Conservation (phyloP, 345 rosid species). For the Luvunga scandens region DNA sequence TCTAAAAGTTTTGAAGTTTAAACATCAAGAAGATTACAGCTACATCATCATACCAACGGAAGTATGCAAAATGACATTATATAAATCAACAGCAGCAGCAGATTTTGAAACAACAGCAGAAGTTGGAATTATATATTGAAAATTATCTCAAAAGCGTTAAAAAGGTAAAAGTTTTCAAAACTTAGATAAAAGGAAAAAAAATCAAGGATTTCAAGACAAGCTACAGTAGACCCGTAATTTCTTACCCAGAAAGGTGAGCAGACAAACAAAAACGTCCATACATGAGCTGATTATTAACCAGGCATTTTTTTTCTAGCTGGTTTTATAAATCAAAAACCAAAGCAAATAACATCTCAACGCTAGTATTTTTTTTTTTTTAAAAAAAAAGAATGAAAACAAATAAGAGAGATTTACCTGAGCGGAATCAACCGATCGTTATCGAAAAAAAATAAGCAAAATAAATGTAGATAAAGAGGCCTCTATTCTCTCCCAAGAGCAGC, state of each 20-base stretch:
- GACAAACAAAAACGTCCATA: background rate
- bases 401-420: conserved; percentile 29
- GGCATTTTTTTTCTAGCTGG: background rate
- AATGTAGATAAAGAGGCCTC: background rate
- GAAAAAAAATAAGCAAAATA: conserved; percentile 13
- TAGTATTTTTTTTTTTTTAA: background rate
- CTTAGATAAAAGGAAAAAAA: background rate
- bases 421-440: conserved; percentile 27
- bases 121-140: background rate
- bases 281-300: background rate
- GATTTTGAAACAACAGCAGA: background rate
- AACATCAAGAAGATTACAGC: background rate
- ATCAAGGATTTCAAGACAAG: background rate
- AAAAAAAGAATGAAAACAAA: background rate
- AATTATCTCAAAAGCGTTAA: background rate
- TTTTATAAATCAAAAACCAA: conserved; percentile 1
- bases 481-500: background rate
- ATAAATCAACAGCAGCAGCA: background rate
- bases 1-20: background rate
- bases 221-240: background rate
- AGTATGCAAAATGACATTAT: background rate
- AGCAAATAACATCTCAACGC: conserved; percentile 1
- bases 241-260: background rate
- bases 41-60: background rate
- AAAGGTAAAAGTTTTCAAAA: too few relatives aligned